Percentiles rank a stretch among this genome's conserved stretches.
Conservation (phyloP, 805 yeast genomes). For the Lipomyces yamanashiensis region DNA sequence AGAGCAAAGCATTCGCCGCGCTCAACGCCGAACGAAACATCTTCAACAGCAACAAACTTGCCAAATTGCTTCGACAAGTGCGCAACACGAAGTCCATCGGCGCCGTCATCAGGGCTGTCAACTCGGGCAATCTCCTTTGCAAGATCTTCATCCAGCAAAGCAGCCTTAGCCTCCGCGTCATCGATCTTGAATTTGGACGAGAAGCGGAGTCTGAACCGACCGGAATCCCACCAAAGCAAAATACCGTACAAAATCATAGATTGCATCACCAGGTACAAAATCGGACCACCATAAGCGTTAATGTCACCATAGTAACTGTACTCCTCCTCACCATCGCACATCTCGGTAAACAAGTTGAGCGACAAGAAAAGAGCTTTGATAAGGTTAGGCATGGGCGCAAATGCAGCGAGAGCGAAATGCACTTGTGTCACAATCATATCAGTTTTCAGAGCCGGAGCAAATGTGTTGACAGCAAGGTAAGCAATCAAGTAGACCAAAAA, state of each 20-base stretch:
- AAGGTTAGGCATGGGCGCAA: conserved; percentile 43
- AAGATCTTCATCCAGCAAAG: conserved; percentile 38
- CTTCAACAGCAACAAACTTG: conserved; percentile 42
- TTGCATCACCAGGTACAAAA: conserved; percentile 44
- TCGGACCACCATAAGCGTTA: conserved; percentile 46
- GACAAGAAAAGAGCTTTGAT: conserved; percentile 43
- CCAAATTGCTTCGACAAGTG: conserved; percentile 43
- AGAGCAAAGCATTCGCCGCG: conserved; percentile 46
- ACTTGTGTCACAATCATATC: conserved; percentile 38
- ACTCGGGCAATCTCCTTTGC: conserved; percentile 39
- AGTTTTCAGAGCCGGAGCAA: conserved; percentile 42
- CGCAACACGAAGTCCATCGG: conserved; percentile 41
- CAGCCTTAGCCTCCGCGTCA: conserved; percentile 33
- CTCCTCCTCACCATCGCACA: conserved; percentile 40
- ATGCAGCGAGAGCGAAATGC: conserved; percentile 43
- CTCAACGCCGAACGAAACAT: conserved; percentile 45
- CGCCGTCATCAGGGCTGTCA: conserved; percentile 38
- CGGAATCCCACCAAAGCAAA: conserved; percentile 47
- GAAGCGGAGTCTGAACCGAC: conserved; percentile 39
- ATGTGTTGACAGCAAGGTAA: conserved; percentile 42
- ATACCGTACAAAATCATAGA: conserved; percentile 36
- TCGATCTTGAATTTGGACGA: conserved; percentile 11
- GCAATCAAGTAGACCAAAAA: conserved; percentile 45
- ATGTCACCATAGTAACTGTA: conserved; percentile 43
- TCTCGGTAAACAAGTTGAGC: conserved; percentile 44